Conservation (phyloP, 176 grass and related monocot species). For the Dactylis glomerata region DNA sequence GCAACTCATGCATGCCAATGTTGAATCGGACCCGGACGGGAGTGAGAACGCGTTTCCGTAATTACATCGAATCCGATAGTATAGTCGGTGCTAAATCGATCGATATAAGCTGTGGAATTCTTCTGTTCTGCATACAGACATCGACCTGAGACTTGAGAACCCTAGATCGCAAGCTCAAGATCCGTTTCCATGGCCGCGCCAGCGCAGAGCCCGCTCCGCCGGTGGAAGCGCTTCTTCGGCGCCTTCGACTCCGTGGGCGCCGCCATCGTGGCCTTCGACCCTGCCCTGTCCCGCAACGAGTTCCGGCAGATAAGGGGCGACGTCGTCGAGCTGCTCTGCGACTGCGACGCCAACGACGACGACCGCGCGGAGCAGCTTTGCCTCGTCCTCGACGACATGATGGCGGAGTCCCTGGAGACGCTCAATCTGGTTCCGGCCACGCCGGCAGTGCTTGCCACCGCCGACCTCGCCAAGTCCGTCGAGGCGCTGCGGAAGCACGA, state of each 20-base stretch:
- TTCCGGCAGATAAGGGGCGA: not conserved
- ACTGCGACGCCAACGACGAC: not conserved
- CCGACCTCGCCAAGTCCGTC: not conserved
- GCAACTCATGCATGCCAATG: not conserved
- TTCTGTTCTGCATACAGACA: not conserved
- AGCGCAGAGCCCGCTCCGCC: not conserved
- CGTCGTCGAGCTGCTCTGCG: not conserved
- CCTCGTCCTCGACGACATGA: not conserved
- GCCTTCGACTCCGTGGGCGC: not conserved
- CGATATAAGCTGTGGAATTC: not conserved
- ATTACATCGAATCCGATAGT: not conserved
- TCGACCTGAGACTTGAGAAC: not conserved
- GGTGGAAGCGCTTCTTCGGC: conserved; percentile 14
- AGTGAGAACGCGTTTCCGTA: not conserved
- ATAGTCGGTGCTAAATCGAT: not conserved
- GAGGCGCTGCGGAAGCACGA: not conserved
- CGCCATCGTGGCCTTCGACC: not conserved
- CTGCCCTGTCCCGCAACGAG: not conserved
- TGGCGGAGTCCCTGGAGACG: conserved; percentile 20
- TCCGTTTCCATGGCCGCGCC: not conserved
- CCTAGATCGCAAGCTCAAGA: not conserved
- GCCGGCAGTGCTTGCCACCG: not conserved
- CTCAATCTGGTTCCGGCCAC: not conserved
- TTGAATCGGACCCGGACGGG: not conserved
- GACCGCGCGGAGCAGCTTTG: not conserved